Evolutionary conservation across 148 eudicot species (phyloP), one percentile per base, ranked within the genome.

Genomic region (Fagopyrum esculentum): DNA sequence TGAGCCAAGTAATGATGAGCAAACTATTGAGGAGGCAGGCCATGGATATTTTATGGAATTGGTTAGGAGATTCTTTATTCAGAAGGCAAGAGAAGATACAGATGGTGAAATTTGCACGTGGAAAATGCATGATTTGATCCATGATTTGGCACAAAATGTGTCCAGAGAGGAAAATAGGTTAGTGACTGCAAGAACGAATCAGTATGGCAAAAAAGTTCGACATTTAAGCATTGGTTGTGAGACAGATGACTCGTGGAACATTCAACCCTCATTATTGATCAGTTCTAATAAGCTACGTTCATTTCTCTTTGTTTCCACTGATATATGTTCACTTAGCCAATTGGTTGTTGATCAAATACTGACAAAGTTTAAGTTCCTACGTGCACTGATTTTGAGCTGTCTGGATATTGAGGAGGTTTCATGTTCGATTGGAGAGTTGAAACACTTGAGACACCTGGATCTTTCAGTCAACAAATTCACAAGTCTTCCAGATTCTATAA

Each of bases 61-160:
- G 17, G 11, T 81, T 10, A 50, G 68, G 4, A 81, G 76, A 69
- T 82, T 80, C 48, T 82, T 84, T n/a, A 72, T 82, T 43, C 90
- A 84, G 69, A 77, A 82, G 45, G 74, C 50, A 1, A 12, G 1
- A 71, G 44, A 17, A 43, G 80, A 79, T 74, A 30, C 22, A 0
- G 47, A 9, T 30, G 81, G 76, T 19, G 48, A 77, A 10, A 54
- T 79, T 2, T 0, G 1, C 3, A 30, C 55, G 9, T 80, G 75
- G 45, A 82, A 77, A 71, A 84, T 84, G 80, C 89, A 86, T 22
- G 82, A 80, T 71, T 78, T 82, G 52, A 74, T 82, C 16, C 86
- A 86, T 74, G 89, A 84, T 79, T 82, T 86, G 45, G 89, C 89
- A 29, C 45, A 8, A 19, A 57, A 54, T 6, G 78, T 86, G 11